phyloP scores from a whole-genome alignment of 1,139 yeast species.

The Zygosaccharomyces sapae region DNA sequence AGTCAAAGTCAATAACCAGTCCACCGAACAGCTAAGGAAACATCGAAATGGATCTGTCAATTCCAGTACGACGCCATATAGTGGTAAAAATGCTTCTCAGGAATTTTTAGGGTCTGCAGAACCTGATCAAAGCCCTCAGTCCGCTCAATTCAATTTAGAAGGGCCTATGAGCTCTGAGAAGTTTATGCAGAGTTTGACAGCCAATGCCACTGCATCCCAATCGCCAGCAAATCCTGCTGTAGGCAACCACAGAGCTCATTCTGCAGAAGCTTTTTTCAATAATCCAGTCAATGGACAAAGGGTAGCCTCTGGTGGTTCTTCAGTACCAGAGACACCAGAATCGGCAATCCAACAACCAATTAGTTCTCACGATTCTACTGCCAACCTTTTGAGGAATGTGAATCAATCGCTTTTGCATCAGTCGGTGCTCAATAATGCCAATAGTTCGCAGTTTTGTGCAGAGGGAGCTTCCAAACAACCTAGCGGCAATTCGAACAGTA shows the following conservation, averaged over 20 bases:
- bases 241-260: slow-evolving; percentile 16
- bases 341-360: slow-evolving; percentile 2
- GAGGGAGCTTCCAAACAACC: slow-evolving; percentile 21
- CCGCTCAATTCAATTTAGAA: slow-evolving; percentile 11
- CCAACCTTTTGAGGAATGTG: slow-evolving; percentile 28
- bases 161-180: slow-evolving; percentile 30
- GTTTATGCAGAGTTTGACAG: slow-evolving; percentile 35
- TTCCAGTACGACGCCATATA: slow-evolving; percentile 20
- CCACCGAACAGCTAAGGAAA: slow-evolving; percentile 15
- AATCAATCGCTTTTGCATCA: slow-evolving; percentile 30
- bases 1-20: slow-evolving; percentile 18
- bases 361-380: slow-evolving; percentile 19
- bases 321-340: slow-evolving; percentile 16
- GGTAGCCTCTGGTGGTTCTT: slow-evolving; percentile 12
- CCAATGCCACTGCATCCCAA: slow-evolving; percentile 29
- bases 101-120: slow-evolving; percentile 12
- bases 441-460: slow-evolving; percentile 11
- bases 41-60: slow-evolving; percentile 27
- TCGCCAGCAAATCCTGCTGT: slow-evolving; percentile 23
- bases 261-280: slow-evolving; percentile 32
- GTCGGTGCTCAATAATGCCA: slow-evolving; percentile 22
- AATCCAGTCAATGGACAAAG: slow-evolving; percentile 13
- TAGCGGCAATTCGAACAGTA: slow-evolving; percentile 16
- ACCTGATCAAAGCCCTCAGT: slow-evolving; percentile 10
- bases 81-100: slow-evolving; percentile 9